Base-by-base conservation (phyloP, 805 yeast genomes). In the Candida chilensis region DNA sequence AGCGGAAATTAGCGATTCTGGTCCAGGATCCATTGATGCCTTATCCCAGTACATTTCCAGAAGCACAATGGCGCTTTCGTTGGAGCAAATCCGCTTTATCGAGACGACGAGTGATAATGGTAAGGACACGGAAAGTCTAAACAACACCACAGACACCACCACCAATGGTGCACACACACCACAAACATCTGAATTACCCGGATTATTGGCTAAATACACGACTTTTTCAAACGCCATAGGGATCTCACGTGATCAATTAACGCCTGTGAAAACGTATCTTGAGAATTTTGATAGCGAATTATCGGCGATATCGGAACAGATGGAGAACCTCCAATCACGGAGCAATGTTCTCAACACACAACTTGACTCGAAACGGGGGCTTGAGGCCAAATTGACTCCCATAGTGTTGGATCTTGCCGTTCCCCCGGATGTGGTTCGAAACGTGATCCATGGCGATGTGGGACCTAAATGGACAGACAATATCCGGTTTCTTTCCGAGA, bases 391-490 rank as follows among this genome's bases (percentile, higher is more conserved):
- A 30, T 66, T 87, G 33, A 74, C 81, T 13, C 94, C 95, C 0
- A 57, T 84, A n/a, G 77, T 87, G 1, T 67, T 80, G 22, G 88
- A 83, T 39, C 58, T 83, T 20, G 60, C 82, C 35, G 71, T 88
- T 5, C 83, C 96, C 1, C 92, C 95, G 0, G 70, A 70, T 1
- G 61, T 82, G 2, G 71, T 83, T 5, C 55, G 59, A 33, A 70
- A 77, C 5, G 60, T 90, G 2, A 42, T 74, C 2, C 60, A 60
- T 24, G 87, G 74, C 14, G 72, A 71, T 8, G 58, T 88, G 8
- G 63, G 68, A 36, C 53, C 59, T 3, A 45, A 53, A 7, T 87
- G 95, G 95, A 55, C 71, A 14, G 86, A 78, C 28, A 74, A 77
- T 56, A 49, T 79, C 27, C 60, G 64, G 29, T 77, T 71, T 38